Percentiles rank a stretch among this genome's conserved stretches.
Evolutionary conservation across 306 rosid genomes (phyloP).

Genomic region (Cucurbita argyrosperma): DNA sequence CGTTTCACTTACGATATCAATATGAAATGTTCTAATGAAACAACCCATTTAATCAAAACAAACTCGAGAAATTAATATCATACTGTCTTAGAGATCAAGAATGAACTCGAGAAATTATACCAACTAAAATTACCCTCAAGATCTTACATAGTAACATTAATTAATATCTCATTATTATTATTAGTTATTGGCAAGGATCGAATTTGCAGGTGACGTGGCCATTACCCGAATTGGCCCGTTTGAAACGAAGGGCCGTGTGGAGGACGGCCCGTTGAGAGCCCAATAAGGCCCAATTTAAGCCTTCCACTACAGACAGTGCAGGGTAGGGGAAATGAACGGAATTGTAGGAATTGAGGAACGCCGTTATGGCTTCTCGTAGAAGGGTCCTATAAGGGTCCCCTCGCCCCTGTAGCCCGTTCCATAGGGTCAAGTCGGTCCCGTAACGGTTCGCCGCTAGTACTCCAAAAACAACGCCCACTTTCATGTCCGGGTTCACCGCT

Average conservation of each 20-base stretch:
- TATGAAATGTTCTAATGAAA: no score
- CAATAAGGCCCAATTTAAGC: slow-evolving; percentile 44
- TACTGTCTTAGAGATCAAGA: no score
- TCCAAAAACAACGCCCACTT: slow-evolving; percentile 61
- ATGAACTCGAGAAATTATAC: no score
- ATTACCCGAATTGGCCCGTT: slow-evolving; percentile 57
- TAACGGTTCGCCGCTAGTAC: slow-evolving; percentile 40
- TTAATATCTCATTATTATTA: not conserved
- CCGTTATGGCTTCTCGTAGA: slow-evolving; percentile 63
- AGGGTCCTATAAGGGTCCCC: slow-evolving; percentile 74
- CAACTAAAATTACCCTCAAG: not conserved
- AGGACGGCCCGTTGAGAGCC: slow-evolving; percentile 49
- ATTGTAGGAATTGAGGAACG: slow-evolving; percentile 63
- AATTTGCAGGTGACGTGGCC: slow-evolving; percentile 45
- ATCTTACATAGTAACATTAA: not conserved
- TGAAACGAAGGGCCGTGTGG: slow-evolving; percentile 48
- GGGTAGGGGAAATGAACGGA: slow-evolving; percentile 45
- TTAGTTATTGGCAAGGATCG: not conserved
- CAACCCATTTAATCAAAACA: no score
- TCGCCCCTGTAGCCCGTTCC: slow-evolving; percentile 64
- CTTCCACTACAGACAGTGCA: slow-evolving; percentile 38
- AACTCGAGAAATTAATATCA: no score
- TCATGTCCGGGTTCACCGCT: slow-evolving; percentile 50
- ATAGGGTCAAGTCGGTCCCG: slow-evolving; percentile 59
- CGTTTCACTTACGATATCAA: no score